Evolutionary conservation across 1,284 basidiomycete species (phyloP).

Genomic region (Pascua sp.): DNA sequence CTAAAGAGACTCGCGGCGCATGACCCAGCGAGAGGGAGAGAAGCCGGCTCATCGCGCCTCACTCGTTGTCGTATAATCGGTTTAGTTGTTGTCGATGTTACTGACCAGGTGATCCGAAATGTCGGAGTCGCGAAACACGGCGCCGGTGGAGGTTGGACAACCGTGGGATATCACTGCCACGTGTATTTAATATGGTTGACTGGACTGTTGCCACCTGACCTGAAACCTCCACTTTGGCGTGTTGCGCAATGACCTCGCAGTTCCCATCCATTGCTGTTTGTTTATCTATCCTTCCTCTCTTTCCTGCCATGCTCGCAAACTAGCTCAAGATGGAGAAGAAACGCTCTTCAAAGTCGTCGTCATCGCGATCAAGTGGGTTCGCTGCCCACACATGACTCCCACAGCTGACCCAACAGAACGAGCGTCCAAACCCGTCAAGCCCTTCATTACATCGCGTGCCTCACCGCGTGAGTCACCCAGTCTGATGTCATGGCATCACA

Average conservation of each 20-base stretch:
- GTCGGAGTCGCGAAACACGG: too few relatives aligned
- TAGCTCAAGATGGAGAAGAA: background rate
- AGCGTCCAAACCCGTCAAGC: background rate
- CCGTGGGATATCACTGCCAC: too few relatives aligned
- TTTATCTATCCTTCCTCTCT: too few relatives aligned
- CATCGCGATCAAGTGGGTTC: background rate
- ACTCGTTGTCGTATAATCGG: too few relatives aligned
- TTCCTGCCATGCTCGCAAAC: background rate
- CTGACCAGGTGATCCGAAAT: too few relatives aligned
- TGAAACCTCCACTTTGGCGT: too few relatives aligned
- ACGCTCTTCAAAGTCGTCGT: background rate
- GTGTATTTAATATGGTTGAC: too few relatives aligned
- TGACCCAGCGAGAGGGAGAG: slow-evolving; percentile 2
- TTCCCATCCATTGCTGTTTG: too few relatives aligned
- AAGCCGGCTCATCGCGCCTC: slow-evolving; percentile 11
- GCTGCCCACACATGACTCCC: background rate
- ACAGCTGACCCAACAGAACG: background rate
- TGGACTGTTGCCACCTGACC: too few relatives aligned
- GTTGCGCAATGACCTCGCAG: too few relatives aligned
- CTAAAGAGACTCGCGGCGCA: background rate
- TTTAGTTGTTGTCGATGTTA: too few relatives aligned
- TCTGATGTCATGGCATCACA: background rate
- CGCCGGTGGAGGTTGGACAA: too few relatives aligned
- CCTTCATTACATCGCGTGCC: slow-evolving; percentile 1
- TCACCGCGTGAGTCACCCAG: slow-evolving; percentile 6